Conservation (phyloP, 306 rosid species). For the Benincasa hispida region DNA sequence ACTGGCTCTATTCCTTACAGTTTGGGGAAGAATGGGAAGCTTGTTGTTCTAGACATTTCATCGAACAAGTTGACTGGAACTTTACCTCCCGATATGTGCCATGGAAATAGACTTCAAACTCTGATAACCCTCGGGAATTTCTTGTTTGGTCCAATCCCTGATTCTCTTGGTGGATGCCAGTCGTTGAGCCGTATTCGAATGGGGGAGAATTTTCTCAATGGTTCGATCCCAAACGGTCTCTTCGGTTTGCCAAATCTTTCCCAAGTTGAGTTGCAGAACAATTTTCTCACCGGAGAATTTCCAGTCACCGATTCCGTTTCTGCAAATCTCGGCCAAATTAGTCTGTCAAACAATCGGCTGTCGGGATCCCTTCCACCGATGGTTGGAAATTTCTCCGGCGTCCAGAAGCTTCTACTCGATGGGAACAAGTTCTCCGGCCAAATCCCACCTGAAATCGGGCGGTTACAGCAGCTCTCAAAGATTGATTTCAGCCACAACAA, state of each 20-base stretch:
- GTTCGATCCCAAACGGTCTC: slow-evolving; percentile 79
- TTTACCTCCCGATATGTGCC: slow-evolving; percentile 66
- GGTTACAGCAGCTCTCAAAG: slow-evolving; percentile 73
- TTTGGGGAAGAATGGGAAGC: slow-evolving; percentile 70
- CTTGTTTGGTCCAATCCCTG: slow-evolving; percentile 80
- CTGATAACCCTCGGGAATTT: slow-evolving; percentile 65
- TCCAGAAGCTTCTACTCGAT: slow-evolving; percentile 86
- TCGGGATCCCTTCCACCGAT: slow-evolving; percentile 62
- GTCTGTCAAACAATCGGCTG: slow-evolving; percentile 67
- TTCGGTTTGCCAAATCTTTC: slow-evolving; percentile 55
- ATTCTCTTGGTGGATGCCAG: slow-evolving; percentile 54
- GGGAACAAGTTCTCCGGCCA: slow-evolving; percentile 67
- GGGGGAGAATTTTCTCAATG: slow-evolving; percentile 81
- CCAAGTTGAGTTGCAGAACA: slow-evolving; percentile 83
- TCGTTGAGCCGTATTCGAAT: slow-evolving; percentile 68
- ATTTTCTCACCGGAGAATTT: slow-evolving; percentile 49
- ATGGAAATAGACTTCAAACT: slow-evolving; percentile 59
- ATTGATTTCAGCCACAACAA: slow-evolving; percentile 72
- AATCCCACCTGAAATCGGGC: slow-evolving; percentile 77
- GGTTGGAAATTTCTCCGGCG: slow-evolving; percentile 73
- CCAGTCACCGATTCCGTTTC: slow-evolving; percentile 40
- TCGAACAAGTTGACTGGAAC: slow-evolving; percentile 80
- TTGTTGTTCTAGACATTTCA: slow-evolving; percentile 53
- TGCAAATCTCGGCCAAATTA: slow-evolving; percentile 62
- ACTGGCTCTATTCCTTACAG: slow-evolving; percentile 71